Percentiles rank a stretch among this genome's conserved stretches.
Evolutionary conservation across 2,329 filamentous ascomycete species (phyloP).

Genomic region (Alternaria angustiovoidea): DNA sequence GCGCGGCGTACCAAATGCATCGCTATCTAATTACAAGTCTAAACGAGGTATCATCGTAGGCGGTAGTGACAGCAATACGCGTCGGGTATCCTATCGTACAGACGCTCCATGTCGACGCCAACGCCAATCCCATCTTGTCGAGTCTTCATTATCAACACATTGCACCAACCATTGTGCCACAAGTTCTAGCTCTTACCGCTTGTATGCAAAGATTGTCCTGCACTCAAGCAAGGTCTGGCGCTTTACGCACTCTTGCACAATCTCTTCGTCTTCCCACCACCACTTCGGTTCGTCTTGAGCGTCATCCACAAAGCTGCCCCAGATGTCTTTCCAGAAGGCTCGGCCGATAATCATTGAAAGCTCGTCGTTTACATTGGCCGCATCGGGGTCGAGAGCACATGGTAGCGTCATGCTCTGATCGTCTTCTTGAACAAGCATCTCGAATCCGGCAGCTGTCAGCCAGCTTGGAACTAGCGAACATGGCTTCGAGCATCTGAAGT

Average conservation of each 20-base stretch:
- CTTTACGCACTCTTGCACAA: slow-evolving; percentile 48
- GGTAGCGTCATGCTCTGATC: slow-evolving; percentile 40
- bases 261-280: slow-evolving; percentile 52
- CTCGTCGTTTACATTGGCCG: slow-evolving; percentile 38
- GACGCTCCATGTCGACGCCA: not conserved
- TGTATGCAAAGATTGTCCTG: slow-evolving; percentile 48
- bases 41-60: slow-evolving; percentile 3
- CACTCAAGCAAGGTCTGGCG: slow-evolving; percentile 49
- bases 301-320: slow-evolving; percentile 48
- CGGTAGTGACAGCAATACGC: slow-evolving; percentile 10
- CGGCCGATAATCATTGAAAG: slow-evolving; percentile 46
- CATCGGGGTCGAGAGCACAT: slow-evolving; percentile 35
- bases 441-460: slow-evolving; percentile 64
- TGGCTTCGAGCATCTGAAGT: slow-evolving; percentile 68
- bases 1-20: not conserved
- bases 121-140: not conserved
- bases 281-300: slow-evolving; percentile 39
- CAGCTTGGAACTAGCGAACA: slow-evolving; percentile 66
- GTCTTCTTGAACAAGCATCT: slow-evolving; percentile 31
- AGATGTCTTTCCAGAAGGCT: slow-evolving; percentile 49
- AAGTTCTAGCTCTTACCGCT: slow-evolving; percentile 19
- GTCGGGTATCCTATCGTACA: slow-evolving; percentile 19
- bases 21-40: not conserved
- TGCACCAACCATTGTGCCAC: not conserved
- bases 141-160: not conserved